Evolutionary conservation across 768 basidiomycete genomes (phyloP), one percentile per base, ranked within the genome.

Genomic region (Pisolithus tinctorius): DNA sequence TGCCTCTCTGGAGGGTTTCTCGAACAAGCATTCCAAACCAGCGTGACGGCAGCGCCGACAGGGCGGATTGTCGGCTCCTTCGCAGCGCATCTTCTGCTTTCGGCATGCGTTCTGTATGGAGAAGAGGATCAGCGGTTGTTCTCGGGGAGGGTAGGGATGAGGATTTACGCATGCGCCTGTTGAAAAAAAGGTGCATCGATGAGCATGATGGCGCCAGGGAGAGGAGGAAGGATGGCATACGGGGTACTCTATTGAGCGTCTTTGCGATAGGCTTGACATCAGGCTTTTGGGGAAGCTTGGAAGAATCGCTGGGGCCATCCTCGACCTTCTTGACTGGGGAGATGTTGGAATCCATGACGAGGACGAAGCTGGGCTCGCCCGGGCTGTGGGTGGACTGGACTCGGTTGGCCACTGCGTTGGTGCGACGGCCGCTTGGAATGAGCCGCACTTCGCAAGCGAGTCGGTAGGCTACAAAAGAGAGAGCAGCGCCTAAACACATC

Each of bases 31-130:
- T 39, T 93, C 89, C 11, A 96, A 75, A 3, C 90, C 88, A 17
- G 88, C 85, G 60, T 92, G 87, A 30, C 89, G 79, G 70, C 94
- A 97, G 41, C 94, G 82, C 60, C 88, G 84, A 70, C 94, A 97
- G n/a, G 94, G 94, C 23, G 94, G 93, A 61, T 90, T 93, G 66
- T 96, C 94, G 14, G 93, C 94, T 1, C 92, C 93, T 67, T 94
- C 92, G 64, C 93, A 97, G 59, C 93, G 78, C 94, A 96, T 96
- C 73, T 96, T 96, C 75, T 94, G 93, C 63, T 92, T 89, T 59
- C 93, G 77, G 69, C 93, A 95, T 16, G 92, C 89, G 82, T 94
- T 94, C 91, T 93, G 65, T 39, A 39, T 48, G 40, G 41, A 46
- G 29, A 55, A 26, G 47, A 39, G 44, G 49, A 56, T 67, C 58